Conservation (phyloP, 2,329 filamentous ascomycete species). For the Neoarthrinium moseri region DNA sequence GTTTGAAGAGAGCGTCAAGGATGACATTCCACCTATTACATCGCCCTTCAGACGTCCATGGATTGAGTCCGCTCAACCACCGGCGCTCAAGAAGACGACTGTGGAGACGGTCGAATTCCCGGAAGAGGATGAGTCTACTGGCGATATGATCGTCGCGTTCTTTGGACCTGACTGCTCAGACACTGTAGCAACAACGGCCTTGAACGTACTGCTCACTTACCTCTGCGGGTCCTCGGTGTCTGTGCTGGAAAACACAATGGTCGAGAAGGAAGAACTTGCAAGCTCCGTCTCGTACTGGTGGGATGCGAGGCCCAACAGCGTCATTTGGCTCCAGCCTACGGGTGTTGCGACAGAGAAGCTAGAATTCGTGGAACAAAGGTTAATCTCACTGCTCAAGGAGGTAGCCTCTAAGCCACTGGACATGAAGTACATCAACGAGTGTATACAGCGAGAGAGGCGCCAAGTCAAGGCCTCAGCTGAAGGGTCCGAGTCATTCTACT, state of each 20-base stretch:
- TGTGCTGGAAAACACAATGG: slow-evolving; percentile 84
- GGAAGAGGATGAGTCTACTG: slow-evolving; percentile 92
- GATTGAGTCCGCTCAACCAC: slow-evolving; percentile 82
- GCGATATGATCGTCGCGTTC: slow-evolving; percentile 83
- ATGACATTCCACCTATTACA: slow-evolving; percentile 74
- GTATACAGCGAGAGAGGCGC: slow-evolving; percentile 76
- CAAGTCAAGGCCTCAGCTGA: slow-evolving; percentile 84
- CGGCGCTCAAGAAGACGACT: slow-evolving; percentile 67
- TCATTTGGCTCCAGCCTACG: slow-evolving; percentile 83
- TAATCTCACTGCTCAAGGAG: slow-evolving; percentile 80
- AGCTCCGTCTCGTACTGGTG: slow-evolving; percentile 80
- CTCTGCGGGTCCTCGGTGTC: slow-evolving; percentile 92
- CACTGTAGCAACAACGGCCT: slow-evolving; percentile 63
- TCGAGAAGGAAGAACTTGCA: slow-evolving; percentile 89
- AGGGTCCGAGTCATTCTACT: slow-evolving; percentile 76
- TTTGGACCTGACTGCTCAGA: slow-evolving; percentile 83
- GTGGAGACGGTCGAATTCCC: slow-evolving; percentile 86
- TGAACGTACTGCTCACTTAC: slow-evolving; percentile 81
- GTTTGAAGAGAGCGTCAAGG: slow-evolving; percentile 84
- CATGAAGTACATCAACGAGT: slow-evolving; percentile 87
- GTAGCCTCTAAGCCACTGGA: slow-evolving; percentile 79
- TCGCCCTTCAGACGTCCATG: slow-evolving; percentile 83
- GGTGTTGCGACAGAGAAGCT: slow-evolving; percentile 87
- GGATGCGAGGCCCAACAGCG: slow-evolving; percentile 75
- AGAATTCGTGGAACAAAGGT: slow-evolving; percentile 76